Percentiles rank a stretch among this genome's conserved stretches.
These are phyloP conservation scores for Adansonia grandidieri DNA, from an alignment of 441 rosid genomes.

Conservation along the genomic window DNA sequence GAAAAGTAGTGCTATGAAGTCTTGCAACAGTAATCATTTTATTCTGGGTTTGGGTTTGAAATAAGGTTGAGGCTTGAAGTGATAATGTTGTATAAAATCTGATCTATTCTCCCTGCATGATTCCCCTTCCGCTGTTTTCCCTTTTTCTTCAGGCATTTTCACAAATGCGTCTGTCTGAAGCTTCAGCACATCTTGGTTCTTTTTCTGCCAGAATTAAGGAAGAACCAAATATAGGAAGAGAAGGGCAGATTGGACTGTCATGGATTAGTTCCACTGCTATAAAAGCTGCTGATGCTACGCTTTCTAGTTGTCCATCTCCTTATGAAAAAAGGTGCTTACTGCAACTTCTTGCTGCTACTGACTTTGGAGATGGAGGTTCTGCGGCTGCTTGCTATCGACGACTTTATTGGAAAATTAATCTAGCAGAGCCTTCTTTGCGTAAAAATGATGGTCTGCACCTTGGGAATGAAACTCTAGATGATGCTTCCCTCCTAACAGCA, in stretches of 20 bases:
- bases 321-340: conserved; percentile 96
- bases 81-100: conserved; percentile 19
- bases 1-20: conserved; percentile 1
- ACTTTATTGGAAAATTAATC: conserved; percentile 92
- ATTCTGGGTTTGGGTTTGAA: conserved; percentile 9
- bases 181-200: conserved; percentile 97
- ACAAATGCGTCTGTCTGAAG: conserved; percentile 98
- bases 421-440: conserved; percentile 89
- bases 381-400: conserved; percentile 77
- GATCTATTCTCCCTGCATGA: conserved; percentile 24
- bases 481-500: conserved; percentile 85
- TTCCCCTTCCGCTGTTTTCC: background rate
- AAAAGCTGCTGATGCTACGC: conserved; percentile 91
- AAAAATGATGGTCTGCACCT: conserved; percentile 72
- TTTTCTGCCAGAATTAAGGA: conserved; percentile 89
- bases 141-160: conserved; percentile 79
- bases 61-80: conserved; percentile 14
- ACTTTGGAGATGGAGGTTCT: conserved; percentile 94
- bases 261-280: conserved; percentile 93
- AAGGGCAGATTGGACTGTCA: conserved; percentile 64
- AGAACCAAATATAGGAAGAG: conserved; percentile 69
- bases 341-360: conserved; percentile 89
- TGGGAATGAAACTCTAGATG: conserved; percentile 87
- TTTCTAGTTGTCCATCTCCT: conserved; percentile 94
- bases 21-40: conserved; percentile 6